These are phyloP conservation scores for Brassica cretica DNA, from an alignment of 345 rosid genomes.

Conservation along the genomic window DNA sequence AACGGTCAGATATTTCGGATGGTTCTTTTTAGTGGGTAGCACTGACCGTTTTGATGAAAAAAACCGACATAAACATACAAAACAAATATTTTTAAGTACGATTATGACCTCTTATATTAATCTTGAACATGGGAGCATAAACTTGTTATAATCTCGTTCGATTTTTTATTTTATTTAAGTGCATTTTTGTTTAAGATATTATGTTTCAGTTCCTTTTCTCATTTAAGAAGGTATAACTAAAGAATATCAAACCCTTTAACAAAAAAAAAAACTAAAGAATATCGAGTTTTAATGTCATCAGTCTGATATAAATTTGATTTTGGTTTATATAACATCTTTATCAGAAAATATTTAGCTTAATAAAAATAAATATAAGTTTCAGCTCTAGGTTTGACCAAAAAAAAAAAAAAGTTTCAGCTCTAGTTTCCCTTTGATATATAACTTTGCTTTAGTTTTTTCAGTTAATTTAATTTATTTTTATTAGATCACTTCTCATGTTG, in stretches of 20 bases:
- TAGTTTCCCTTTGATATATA: background rate
- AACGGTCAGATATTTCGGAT: conserved; percentile 32
- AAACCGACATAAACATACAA: conserved; percentile 19
- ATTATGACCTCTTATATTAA: background rate
- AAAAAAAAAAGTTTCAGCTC: too few relatives aligned
- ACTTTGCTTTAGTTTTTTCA: background rate
- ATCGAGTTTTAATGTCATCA: background rate
- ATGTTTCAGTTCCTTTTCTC: background rate
- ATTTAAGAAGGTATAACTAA: background rate
- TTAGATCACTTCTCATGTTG: background rate
- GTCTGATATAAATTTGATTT: background rate
- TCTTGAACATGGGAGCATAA: background rate
- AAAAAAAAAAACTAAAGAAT: background rate
- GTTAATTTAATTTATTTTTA: background rate
- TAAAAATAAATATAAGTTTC: background rate
- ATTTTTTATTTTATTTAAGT: background rate
- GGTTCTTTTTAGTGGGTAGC: conserved; percentile 27
- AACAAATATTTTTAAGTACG: conserved; percentile 10
- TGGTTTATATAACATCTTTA: background rate
- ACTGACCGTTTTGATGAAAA: conserved; percentile 27
- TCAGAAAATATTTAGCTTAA: background rate
- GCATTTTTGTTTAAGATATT: too few relatives aligned
- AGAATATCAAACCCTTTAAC: too few relatives aligned
- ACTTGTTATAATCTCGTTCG: background rate
- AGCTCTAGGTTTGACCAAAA: background rate